Evolutionary conservation across 345 rosid genomes (phyloP).

Genomic region (Garcia nutans): DNA sequence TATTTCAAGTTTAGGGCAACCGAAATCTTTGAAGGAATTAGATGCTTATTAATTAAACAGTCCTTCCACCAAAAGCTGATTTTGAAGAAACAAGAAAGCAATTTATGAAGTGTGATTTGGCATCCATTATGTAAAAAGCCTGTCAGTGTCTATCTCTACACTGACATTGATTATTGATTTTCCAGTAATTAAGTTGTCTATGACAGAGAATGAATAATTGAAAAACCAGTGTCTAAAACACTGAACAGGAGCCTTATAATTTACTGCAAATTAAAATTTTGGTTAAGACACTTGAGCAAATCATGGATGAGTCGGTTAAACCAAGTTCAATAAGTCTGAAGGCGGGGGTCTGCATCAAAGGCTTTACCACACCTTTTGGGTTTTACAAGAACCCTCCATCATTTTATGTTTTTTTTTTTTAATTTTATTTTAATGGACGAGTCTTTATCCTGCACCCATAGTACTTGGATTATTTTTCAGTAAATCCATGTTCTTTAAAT

Average conservation of each 20-base stretch:
- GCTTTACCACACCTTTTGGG: neutral
- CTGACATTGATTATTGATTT: too few relatives aligned
- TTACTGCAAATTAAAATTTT: too few relatives aligned
- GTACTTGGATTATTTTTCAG: neutral
- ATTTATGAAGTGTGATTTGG: neutral
- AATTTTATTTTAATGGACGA: neutral
- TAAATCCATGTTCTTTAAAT: too few relatives aligned
- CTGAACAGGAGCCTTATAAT: too few relatives aligned
- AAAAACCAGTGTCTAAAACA: too few relatives aligned
- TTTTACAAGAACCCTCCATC: neutral
- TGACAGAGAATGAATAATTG: too few relatives aligned
- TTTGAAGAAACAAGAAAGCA: neutral
- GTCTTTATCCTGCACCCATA: neutral
- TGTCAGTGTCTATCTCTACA: neutral
- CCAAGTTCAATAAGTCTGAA: too few relatives aligned
- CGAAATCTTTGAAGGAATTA: slow-evolving; percentile 4
- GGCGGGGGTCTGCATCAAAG: neutral
- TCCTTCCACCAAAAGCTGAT: neutral
- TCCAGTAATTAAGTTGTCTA: too few relatives aligned
- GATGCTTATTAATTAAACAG: neutral
- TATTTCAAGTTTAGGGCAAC: too few relatives aligned
- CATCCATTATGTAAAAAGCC: neutral
- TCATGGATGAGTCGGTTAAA: too few relatives aligned
- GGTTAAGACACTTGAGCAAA: too few relatives aligned
- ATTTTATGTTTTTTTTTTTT: neutral